Evolutionary conservation across 2,329 filamentous ascomycete species (phyloP), one percentile per base, ranked within the genome.

Genomic region (Penicillium sp.): DNA sequence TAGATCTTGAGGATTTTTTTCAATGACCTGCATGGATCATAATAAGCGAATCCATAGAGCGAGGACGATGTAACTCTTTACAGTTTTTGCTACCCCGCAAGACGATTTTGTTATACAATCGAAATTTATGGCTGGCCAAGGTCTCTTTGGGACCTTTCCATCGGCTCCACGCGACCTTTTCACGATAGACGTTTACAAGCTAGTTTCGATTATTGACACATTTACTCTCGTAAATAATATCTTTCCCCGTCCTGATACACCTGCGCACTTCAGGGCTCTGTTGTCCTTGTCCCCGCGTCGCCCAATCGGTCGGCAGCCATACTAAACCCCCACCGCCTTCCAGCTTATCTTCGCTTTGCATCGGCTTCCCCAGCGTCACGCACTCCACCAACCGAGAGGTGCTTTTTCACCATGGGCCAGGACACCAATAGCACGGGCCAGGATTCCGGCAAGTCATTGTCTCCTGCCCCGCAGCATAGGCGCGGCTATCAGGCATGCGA

Each of bases 401-500:
- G 46, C 36, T 50, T 41, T 48, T 52, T 33, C 44, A 61, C 48
- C 55, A 62, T 64, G 61, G 58, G 52, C 54, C 57, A 57, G 51
- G 59, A 60, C 39, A 49, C 55, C 52, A 55, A 57, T 58, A 60
- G 51, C 49, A 47, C 48, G 50, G 53, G 44, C 39, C 47, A 52
- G 46, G 56, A 54, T 39, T 54, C 57, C 54, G 54, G 51, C 41
- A 70, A 67, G 52, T 71, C 72, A 21, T 59, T 62, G 18, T 71
- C 72, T 16, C 60, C 67, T 46, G 64, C 65, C 39, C 56, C 65
- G 47, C 72, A 74, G 45, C 75, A 78, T 61, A 72, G 76, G 41
- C 74, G 76, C 49, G 74, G 74, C 53, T 78, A 78, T 53, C 76
- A 78, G 67, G 76, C 76, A 41, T 78, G 76, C 65, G 75, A 78